phyloP scores from a whole-genome alignment of 2,329 filamentous ascomycete species.

The Bipolaris zeicola region DNA sequence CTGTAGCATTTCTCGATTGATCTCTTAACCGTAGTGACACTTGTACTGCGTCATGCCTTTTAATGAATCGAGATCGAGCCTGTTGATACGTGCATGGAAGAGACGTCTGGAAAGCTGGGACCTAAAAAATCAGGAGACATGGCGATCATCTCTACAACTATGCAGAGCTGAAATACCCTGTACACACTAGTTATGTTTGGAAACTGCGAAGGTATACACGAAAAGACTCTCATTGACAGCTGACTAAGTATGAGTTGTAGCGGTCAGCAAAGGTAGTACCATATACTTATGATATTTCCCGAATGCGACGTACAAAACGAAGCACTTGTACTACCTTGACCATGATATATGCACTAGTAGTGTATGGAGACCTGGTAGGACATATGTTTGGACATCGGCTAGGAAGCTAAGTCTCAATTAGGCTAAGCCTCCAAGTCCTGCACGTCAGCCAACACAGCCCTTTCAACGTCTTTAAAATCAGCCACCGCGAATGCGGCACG shows the following conservation, averaged over 20 bases:
- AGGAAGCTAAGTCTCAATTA: neutral
- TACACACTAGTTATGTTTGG: too few relatives aligned
- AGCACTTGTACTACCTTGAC: neutral
- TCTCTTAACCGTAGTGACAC: too few relatives aligned
- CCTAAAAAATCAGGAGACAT: too few relatives aligned
- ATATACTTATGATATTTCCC: neutral
- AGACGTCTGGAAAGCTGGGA: too few relatives aligned
- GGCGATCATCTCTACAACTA: too few relatives aligned
- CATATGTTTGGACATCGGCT: neutral
- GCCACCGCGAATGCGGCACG: neutral
- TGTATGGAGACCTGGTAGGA: neutral
- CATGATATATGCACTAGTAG: neutral
- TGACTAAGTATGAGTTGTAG: neutral
- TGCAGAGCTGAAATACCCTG: too few relatives aligned
- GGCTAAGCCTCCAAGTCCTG: neutral
- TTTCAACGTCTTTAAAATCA: neutral
- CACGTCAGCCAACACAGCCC: neutral
- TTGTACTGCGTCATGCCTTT: too few relatives aligned
- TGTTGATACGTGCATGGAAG: too few relatives aligned
- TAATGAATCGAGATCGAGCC: too few relatives aligned
- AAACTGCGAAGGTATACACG: neutral
- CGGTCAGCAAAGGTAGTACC: neutral
- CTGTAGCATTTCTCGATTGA: too few relatives aligned
- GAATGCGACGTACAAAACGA: neutral
- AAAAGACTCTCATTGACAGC: neutral